phyloP scores from a whole-genome alignment of 106 monocot species.

The Narthecium ossifragum region DNA sequence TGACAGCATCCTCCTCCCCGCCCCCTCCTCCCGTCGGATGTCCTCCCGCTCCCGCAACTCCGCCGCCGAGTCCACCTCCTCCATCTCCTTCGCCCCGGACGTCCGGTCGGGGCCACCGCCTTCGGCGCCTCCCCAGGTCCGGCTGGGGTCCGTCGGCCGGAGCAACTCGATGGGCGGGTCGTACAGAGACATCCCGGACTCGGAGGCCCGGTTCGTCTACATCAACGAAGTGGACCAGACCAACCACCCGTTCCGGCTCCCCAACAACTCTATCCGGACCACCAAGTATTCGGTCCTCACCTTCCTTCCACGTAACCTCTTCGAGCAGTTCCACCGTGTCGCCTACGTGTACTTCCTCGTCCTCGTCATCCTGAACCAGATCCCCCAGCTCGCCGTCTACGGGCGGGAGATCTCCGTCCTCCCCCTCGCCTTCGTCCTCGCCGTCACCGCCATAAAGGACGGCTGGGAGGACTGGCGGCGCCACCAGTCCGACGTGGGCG shows the following conservation, averaged over 20 bases:
- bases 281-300: constrained; percentile 67
- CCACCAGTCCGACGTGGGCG: constrained; percentile 76
- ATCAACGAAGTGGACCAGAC: constrained; percentile 46
- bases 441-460: constrained; percentile 82
- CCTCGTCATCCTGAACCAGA: constrained; percentile 67
- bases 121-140: too few species aligned
- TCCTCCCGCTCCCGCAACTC: constrained; percentile 5
- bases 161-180: constrained; percentile 48
- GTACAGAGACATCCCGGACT: constrained; percentile 67
- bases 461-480: constrained; percentile 88
- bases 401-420: constrained; percentile 56
- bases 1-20: neutral
- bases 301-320: constrained; percentile 85
- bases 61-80: neutral
- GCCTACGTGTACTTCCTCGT: constrained; percentile 88
- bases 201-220: constrained; percentile 74
- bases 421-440: constrained; percentile 77
- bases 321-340: constrained; percentile 90
- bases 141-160: constrained; percentile 10
- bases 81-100: neutral
- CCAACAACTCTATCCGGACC: constrained; percentile 61
- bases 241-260: constrained; percentile 29
- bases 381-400: constrained; percentile 81
- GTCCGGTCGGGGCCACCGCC: too few species aligned
- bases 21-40: constrained; percentile 2